A percentile compares a stretch with the other conserved stretches of the same genome.
phyloP scores from a whole-genome alignment of 306 rosid species.

The Sechiopsis laciniata region DNA sequence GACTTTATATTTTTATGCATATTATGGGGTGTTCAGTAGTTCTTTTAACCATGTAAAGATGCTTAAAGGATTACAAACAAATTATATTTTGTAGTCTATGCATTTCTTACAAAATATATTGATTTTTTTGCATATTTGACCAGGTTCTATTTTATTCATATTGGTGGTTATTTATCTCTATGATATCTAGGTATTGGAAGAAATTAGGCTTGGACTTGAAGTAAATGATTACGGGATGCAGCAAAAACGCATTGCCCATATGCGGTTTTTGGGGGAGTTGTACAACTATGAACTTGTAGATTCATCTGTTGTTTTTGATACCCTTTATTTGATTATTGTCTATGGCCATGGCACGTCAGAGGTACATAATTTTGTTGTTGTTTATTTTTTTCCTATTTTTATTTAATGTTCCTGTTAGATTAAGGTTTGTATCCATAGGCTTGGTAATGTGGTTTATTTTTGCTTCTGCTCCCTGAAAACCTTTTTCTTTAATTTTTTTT shows the following conservation, averaged over 20 bases:
- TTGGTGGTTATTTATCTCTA: background rate
- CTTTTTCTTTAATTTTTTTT: background rate
- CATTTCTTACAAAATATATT: background rate
- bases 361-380: slow-evolving; percentile 42
- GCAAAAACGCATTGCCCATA: slow-evolving; percentile 85
- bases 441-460: background rate
- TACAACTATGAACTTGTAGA: slow-evolving; percentile 97
- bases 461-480: background rate
- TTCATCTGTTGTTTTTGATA: slow-evolving; percentile 93
- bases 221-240: slow-evolving; percentile 95
- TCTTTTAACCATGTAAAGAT: background rate
- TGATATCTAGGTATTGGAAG: slow-evolving; percentile 82
- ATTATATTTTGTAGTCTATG: background rate
- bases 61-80: background rate
- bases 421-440: background rate
- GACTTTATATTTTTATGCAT: background rate
- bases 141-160: slow-evolving; percentile 5
- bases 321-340: slow-evolving; percentile 67
- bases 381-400: background rate
- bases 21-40: background rate
- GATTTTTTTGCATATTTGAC: background rate
- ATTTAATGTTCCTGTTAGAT: background rate
- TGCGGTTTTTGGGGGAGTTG: slow-evolving; percentile 95
- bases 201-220: slow-evolving; percentile 91
- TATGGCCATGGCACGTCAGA: slow-evolving; percentile 85